Evolutionary conservation across 2,329 filamentous ascomycete genomes (phyloP).

Genomic region (Penicillium sp.): DNA sequence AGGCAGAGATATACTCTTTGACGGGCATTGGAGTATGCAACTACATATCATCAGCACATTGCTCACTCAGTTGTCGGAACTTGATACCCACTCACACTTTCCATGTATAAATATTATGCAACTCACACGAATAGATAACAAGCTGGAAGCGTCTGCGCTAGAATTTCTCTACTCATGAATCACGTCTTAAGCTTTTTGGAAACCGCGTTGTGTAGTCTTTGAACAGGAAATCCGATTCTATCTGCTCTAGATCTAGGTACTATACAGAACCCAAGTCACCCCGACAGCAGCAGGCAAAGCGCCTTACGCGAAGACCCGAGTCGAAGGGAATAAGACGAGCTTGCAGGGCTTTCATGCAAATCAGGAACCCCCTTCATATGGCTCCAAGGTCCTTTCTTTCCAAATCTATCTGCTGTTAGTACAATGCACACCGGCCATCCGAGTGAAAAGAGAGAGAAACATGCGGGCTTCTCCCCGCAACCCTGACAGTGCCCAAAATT

Average conservation of each 20-base stretch:
- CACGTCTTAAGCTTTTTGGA: not conserved
- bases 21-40: not conserved
- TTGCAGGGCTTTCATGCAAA: not conserved
- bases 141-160: not conserved
- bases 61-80: not conserved
- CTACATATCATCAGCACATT: not conserved
- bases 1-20: not conserved
- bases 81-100: not conserved
- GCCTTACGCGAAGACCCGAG: slow-evolving; percentile 1
- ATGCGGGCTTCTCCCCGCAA: slow-evolving; percentile 3
- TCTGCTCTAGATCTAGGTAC: slow-evolving; percentile 16
- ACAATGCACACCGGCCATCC: slow-evolving; percentile 20
- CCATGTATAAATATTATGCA: not conserved
- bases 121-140: not conserved
- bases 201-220: not conserved
- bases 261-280: slow-evolving; percentile 12
- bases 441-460: slow-evolving; percentile 6
- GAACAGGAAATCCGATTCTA: slow-evolving; percentile 11
- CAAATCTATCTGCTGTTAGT: slow-evolving; percentile 26
- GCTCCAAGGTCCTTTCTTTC: slow-evolving; percentile 14
- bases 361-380: slow-evolving; percentile 7
- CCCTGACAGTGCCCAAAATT: slow-evolving; percentile 2
- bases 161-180: not conserved
- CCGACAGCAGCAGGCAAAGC: slow-evolving; percentile 1
- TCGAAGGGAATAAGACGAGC: slow-evolving; percentile 1